Evolutionary conservation across 176 grass and related monocot genomes (phyloP), one percentile per base, ranked within the genome.

Genomic region (Phoenix dactylifera): DNA sequence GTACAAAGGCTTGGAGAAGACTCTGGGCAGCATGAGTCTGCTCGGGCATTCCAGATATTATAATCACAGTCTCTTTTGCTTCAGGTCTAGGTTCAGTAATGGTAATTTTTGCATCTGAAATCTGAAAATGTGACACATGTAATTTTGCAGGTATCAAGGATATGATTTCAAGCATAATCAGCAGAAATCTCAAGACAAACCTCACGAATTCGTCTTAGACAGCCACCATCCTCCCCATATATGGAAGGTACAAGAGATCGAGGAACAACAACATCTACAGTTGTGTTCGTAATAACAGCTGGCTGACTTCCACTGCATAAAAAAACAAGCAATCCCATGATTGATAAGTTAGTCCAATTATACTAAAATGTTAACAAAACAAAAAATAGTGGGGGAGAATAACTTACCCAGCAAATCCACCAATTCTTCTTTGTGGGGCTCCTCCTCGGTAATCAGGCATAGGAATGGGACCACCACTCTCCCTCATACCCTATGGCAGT

Each of bases 51-150:
- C 93, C 88, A 55, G 81, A 85, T 83, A 92, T 75, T 22, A 81
- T 64, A 70, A 98, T 71, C 59, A 74, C 6, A 17, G 76, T 86
- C 76, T 98, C 93, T 20, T 73, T 62, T 16, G 79, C 72, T 68
- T 98, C 84, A 16, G 76, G 70, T 60, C 86, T 68, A 49, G 84
- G 81, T 65, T 98, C 88, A 63, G 79, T 64, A 4, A 92, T 69
- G 15, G 76, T 89, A 80, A 98, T 83, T 64, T 92, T 98, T 74
- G 93, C 93, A 50, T 87, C 88, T 39, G 93, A 98, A 62, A 91
- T 92, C 93, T 98, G 81, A 80, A 74, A 59, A 78, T 6, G 57
- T 44, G 7, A 44, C 9, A 44, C 7, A 10, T 44, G 35, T 44
- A 16, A 32, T 74, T 22, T 26, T 15, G 28, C 25, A 55, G 32